phyloP scores from a whole-genome alignment of 129 eudicot species.

The Tagetes erecta region DNA sequence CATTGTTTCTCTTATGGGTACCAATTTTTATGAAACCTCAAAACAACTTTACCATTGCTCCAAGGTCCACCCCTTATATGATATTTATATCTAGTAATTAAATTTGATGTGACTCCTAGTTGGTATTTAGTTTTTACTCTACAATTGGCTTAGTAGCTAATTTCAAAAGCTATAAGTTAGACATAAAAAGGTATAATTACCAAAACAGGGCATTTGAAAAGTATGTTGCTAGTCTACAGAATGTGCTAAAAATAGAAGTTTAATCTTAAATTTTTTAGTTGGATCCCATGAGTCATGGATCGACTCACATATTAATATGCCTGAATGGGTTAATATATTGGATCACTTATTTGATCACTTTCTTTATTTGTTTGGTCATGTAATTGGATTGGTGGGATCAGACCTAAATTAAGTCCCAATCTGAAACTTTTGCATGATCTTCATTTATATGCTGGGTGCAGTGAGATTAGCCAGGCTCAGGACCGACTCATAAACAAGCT shows the following conservation, averaged over 20 bases:
- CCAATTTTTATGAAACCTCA: constrained; percentile 5
- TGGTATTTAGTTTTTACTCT: background rate
- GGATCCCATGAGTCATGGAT: constrained; percentile 5
- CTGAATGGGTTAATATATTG: background rate
- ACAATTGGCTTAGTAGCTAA: background rate
- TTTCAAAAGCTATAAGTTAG: background rate
- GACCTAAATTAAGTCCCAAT: constrained; percentile 4
- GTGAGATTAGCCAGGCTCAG: constrained; percentile 98
- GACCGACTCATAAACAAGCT: constrained; percentile 83
- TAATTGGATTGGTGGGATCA: background rate
- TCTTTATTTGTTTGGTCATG: background rate
- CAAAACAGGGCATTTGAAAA: background rate
- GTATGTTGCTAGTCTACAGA: background rate
- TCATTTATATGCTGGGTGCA: constrained; percentile 34
- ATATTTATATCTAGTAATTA: constrained; percentile 1
- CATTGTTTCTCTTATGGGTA: constrained; percentile 2
- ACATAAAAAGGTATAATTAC: background rate
- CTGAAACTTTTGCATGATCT: constrained; percentile 2
- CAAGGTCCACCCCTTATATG: background rate
- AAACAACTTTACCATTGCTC: background rate
- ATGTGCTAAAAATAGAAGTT: background rate
- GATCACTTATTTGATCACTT: background rate
- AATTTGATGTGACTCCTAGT: background rate
- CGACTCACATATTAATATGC: background rate
- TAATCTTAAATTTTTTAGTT: background rate